phyloP scores from a whole-genome alignment of 179 eudicot species.

The Silene noctiflora region DNA sequence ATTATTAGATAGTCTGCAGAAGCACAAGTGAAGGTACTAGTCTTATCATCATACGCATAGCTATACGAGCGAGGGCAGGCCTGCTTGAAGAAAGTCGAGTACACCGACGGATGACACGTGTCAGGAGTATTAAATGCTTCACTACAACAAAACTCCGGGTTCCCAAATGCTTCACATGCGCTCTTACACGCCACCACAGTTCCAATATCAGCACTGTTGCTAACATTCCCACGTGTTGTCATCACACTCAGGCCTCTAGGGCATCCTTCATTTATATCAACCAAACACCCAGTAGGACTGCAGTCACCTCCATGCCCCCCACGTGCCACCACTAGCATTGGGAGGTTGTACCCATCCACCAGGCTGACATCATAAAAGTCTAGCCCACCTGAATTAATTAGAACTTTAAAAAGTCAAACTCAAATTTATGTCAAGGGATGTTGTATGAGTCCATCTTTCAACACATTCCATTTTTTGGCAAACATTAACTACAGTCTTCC shows the following conservation, averaged over 20 bases:
- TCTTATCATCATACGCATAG: slow-evolving; percentile 92
- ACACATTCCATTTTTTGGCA: background rate
- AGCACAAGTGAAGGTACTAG: slow-evolving; percentile 85
- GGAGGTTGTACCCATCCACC: slow-evolving; percentile 90
- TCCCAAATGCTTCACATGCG: slow-evolving; percentile 93
- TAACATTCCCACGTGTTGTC: slow-evolving; percentile 39
- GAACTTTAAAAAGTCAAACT: background rate
- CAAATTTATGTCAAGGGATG: background rate
- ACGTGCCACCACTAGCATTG: slow-evolving; percentile 59
- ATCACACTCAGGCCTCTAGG: slow-evolving; percentile 56
- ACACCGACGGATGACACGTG: slow-evolving; percentile 69
- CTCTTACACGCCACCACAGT: slow-evolving; percentile 76
- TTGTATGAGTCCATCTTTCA: background rate
- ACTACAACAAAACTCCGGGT: slow-evolving; percentile 78
- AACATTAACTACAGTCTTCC: background rate
- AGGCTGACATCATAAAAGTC: slow-evolving; percentile 92
- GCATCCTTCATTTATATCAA: slow-evolving; percentile 66
- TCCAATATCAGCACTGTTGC: slow-evolving; percentile 22
- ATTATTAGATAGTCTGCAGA: slow-evolving; percentile 65
- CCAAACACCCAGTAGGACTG: slow-evolving; percentile 75
- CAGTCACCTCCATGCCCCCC: slow-evolving; percentile 66
- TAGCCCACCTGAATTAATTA: slow-evolving; percentile 33
- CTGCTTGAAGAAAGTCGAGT: slow-evolving; percentile 60
- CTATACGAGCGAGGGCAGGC: slow-evolving; percentile 89
- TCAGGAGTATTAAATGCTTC: slow-evolving; percentile 70